Evolutionary conservation across 2,329 filamentous ascomycete genomes (phyloP).

Genomic region (Ascocoryne sarcoides): DNA sequence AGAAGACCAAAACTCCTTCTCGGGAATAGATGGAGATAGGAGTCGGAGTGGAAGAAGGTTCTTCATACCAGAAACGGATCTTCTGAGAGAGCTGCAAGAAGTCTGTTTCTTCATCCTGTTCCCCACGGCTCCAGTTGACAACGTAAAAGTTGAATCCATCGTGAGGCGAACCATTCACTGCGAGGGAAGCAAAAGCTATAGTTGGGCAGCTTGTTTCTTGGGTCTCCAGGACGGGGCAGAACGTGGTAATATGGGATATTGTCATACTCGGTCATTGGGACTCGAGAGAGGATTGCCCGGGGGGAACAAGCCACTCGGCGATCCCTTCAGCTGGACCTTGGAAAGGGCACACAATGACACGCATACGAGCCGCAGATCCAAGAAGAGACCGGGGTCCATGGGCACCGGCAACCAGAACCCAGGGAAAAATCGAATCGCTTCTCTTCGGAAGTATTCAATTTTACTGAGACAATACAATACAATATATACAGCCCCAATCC

Average conservation of each 20-base stretch:
- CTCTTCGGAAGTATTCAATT: background rate
- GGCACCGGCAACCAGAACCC: too few species aligned
- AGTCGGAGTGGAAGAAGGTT: conserved; percentile 18
- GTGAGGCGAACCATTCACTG: background rate
- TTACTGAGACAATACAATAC: background rate
- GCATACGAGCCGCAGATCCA: too few species aligned
- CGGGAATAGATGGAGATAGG: conserved; percentile 11
- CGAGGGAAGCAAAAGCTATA: background rate
- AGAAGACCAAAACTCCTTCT: conserved; percentile 8
- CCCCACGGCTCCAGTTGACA: background rate
- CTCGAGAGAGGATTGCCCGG: too few species aligned
- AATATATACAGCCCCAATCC: background rate
- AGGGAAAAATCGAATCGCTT: background rate
- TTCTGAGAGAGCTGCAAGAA: conserved; percentile 8
- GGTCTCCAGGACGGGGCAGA: background rate
- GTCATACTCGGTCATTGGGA: too few species aligned
- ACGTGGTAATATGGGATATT: too few species aligned
- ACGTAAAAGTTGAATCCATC: background rate
- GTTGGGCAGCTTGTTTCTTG: background rate
- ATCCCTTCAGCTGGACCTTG: too few species aligned
- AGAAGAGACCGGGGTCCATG: too few species aligned
- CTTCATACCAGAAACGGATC: conserved; percentile 23
- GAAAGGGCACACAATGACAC: too few species aligned
- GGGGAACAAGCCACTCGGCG: too few species aligned
- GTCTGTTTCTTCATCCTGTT: background rate